These are phyloP conservation scores for Juglanconis juglandina DNA, from an alignment of 2,329 filamentous ascomycete species.

Conservation along the genomic window DNA sequence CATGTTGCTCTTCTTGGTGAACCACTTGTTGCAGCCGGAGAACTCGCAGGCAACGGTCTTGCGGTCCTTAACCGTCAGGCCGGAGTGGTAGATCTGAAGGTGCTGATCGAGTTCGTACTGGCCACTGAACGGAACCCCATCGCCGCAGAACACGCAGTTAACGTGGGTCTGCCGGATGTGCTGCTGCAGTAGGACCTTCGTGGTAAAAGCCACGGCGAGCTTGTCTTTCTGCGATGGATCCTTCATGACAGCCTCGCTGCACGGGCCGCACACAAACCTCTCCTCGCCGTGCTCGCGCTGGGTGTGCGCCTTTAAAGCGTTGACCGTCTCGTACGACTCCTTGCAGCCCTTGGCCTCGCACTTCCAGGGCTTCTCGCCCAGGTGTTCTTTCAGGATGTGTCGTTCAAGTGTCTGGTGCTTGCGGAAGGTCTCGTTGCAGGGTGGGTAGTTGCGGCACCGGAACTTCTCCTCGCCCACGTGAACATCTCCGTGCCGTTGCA, in stretches of 20 bases:
- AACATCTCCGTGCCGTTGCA: slow-evolving; percentile 73
- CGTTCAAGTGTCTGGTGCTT: slow-evolving; percentile 83
- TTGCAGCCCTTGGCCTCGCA: slow-evolving; percentile 63
- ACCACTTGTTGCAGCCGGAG: slow-evolving; percentile 67
- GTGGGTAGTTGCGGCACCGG: slow-evolving; percentile 65
- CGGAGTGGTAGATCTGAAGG: slow-evolving; percentile 72
- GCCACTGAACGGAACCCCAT: slow-evolving; percentile 58
- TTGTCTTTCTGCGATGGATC: slow-evolving; percentile 17
- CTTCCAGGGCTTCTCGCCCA: slow-evolving; percentile 66
- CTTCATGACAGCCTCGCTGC: slow-evolving; percentile 38
- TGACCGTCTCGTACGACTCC: slow-evolving; percentile 69
- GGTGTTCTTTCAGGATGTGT: slow-evolving; percentile 74
- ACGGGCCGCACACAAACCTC: slow-evolving; percentile 76
- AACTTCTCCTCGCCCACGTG: slow-evolving; percentile 76
- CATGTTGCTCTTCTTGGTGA: slow-evolving; percentile 81
- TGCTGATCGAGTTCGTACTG: slow-evolving; percentile 70
- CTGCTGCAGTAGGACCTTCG: slow-evolving; percentile 64
- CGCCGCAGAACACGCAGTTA: slow-evolving; percentile 68
- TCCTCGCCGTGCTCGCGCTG: slow-evolving; percentile 66
- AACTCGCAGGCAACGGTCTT: slow-evolving; percentile 66
- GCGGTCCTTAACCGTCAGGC: slow-evolving; percentile 57
- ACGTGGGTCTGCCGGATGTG: slow-evolving; percentile 74
- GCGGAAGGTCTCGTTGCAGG: slow-evolving; percentile 75
- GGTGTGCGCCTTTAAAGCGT: slow-evolving; percentile 68
- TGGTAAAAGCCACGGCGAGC: slow-evolving; percentile 60